Base-by-base conservation (phyloP, 192 early-diverging fungal genomes). In the Backusella mclennaniae region DNA sequence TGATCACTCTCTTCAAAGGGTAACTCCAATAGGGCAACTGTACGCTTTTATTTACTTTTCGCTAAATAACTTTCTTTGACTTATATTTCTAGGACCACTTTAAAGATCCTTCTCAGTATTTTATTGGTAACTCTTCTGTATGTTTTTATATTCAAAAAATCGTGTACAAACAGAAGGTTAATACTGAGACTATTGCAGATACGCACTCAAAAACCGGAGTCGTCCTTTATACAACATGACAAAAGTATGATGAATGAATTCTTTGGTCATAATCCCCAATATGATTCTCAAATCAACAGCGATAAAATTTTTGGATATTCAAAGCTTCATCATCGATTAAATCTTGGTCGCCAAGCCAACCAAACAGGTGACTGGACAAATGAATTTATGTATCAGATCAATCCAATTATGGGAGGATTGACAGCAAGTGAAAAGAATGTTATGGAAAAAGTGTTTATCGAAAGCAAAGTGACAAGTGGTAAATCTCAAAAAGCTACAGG, bases 1-100 rank as follows among this genome's bases (percentile, higher is more conserved):
- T 44, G 92, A 96, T 83, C 83, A 84, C 35, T 93, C 92, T 3
- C 77, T 93, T 15, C 91, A 95, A 76, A 90, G 90, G 85, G 95
- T 90, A 89, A 72, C 35, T 71, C n/a, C 14, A 5, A 19, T 35
- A 15, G 26, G 15, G 15, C 42, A 44, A 17, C 15, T 44, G 2
- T 17, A 44, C 42, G 17, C 4, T 36, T 15, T 70, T 19, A 21
- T 38, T n/a, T 31, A 39, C 21, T 72, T 12, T 26, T 53, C 6
- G n/a, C 23, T 59, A 59, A 59, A 21, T 26, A 21, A 23, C 23
- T 59, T 11, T 26, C 17, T 53, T 17, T 11, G 53, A 17, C 41
- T 63, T 53, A 5, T 70, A 15, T 72, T 19, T n/a, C 44, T 72
- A 80, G 74, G 79, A 80, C 73, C 74, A 66, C 23, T 80, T 76